phyloP scores from a whole-genome alignment of 345 rosid species.

The Moricandia moricandioides region DNA sequence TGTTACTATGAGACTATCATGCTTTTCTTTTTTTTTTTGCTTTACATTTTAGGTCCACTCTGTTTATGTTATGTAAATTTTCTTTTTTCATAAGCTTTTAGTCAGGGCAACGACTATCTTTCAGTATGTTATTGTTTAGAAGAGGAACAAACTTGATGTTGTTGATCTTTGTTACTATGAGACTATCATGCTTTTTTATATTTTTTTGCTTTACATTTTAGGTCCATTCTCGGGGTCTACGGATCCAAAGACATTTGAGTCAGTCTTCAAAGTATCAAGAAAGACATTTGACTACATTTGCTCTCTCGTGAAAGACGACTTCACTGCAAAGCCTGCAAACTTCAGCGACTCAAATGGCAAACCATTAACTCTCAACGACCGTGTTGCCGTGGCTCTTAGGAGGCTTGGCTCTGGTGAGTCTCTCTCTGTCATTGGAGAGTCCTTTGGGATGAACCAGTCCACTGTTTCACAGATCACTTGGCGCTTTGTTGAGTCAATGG shows the following conservation, averaged over 20 bases:
- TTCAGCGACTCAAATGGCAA: constrained; percentile 47
- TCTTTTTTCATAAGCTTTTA: background rate
- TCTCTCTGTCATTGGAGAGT: constrained; percentile 58
- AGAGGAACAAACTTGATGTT: background rate
- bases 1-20: constrained; percentile 11
- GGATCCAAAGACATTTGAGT: constrained; percentile 54
- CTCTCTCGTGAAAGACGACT: constrained; percentile 64
- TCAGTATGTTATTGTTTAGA: background rate
- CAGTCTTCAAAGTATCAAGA: constrained; percentile 63
- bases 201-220: constrained; percentile 5
- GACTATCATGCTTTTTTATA: background rate
- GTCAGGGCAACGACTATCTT: background rate
- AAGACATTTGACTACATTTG: constrained; percentile 69
- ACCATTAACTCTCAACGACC: constrained; percentile 52
- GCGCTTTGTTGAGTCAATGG: constrained; percentile 81
- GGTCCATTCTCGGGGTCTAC: constrained; percentile 45
- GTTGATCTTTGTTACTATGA: constrained; percentile 1
- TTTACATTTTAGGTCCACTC: constrained; percentile 40
- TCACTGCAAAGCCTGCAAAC: constrained; percentile 52
- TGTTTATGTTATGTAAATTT: background rate
- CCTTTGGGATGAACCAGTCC: constrained; percentile 66
- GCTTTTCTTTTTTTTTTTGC: background rate
- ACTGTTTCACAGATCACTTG: constrained; percentile 75
- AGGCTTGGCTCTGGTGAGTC: constrained; percentile 81
- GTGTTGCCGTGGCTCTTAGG: constrained; percentile 71